phyloP scores from a whole-genome alignment of 805 yeast genomes.

The Metschnikowia gelsemii region DNA sequence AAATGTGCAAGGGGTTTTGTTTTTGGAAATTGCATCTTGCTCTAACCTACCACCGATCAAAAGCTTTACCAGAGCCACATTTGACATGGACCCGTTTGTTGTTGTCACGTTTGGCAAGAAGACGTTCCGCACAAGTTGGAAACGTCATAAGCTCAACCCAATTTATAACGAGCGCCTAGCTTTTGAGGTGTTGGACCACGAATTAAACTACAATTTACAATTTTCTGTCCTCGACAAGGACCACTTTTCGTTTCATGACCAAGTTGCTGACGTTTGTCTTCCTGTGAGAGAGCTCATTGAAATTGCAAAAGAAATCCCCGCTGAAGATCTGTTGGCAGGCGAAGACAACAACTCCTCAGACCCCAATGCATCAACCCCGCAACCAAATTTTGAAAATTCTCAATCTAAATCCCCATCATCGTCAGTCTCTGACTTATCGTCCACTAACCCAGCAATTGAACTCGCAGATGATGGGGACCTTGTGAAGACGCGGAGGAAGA shows the following conservation, averaged over 20 bases:
- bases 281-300: slow-evolving; percentile 51
- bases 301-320: slow-evolving; percentile 29
- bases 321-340: neutral
- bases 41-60: slow-evolving; percentile 75
- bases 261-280: slow-evolving; percentile 65
- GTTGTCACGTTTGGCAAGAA: slow-evolving; percentile 87
- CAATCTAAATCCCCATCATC: slow-evolving; percentile 7
- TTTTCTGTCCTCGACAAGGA: slow-evolving; percentile 84
- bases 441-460: slow-evolving; percentile 21
- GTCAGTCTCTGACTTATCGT: slow-evolving; percentile 13
- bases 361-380: neutral
- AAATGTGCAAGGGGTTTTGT: slow-evolving; percentile 64
- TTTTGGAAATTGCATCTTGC: slow-evolving; percentile 72
- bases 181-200: slow-evolving; percentile 70
- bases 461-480: slow-evolving; percentile 31
- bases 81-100: slow-evolving; percentile 96
- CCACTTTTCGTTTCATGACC: slow-evolving; percentile 76
- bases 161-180: slow-evolving; percentile 76
- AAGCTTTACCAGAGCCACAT: slow-evolving; percentile 69
- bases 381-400: neutral
- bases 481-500: slow-evolving; percentile 30
- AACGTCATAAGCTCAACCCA: slow-evolving; percentile 80
- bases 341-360: neutral
- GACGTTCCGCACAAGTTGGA: slow-evolving; percentile 82
- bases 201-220: slow-evolving; percentile 60